Evolutionary conservation across 352 stramenopile genomes (phyloP), one percentile per base, ranked within the genome.

Genomic region (Blastocystis sp.): DNA sequence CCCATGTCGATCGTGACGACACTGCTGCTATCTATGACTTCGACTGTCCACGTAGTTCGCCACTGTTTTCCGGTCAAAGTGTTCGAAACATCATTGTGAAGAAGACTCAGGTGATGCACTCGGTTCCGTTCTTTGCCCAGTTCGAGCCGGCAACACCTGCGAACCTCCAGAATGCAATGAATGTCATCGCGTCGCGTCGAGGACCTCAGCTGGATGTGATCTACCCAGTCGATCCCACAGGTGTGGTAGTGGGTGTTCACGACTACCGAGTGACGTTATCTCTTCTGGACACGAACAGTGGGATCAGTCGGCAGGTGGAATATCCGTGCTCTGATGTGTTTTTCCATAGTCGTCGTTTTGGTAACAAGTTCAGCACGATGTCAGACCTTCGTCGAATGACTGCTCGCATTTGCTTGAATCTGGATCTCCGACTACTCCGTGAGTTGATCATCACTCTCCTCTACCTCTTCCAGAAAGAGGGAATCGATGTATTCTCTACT

Each of bases 21-120:
- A 85, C 11, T 7, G 73, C 73, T 2, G 73, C 73, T 8, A 66
- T 85, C 16, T 85, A 66, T 26, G 73, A 85, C 56, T 85, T 85
- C 55, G 73, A 85, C 50, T 66, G 73, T 43, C 47, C 73, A 39
- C 73, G 73, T 0, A 68, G 47, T 16, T 85, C 73, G 53, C 73
- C 73, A 39, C 53, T 85, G 53, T 85, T 85, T 30, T 66, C 43
- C 37, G 73, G 73, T 9, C 73, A 85, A 55, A 68, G 47, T n/a
- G 73, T 85, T 34, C 73, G 73, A 7, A 85, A 68, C 56, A 85
- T 68, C 24, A 66, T 66, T 9, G 73, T 3, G n/a, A 85, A 85
- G 73, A 85, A 85, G 73, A 85, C 73, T 24, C 73, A 85, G 56
- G 68, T 85, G 53, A 66, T 85, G 73, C 73, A 85, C 47, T 89